These are phyloP conservation scores for Neopestalotiopsis clavispora DNA, from an alignment of 2,329 filamentous ascomycete genomes.

Conservation along the genomic window DNA sequence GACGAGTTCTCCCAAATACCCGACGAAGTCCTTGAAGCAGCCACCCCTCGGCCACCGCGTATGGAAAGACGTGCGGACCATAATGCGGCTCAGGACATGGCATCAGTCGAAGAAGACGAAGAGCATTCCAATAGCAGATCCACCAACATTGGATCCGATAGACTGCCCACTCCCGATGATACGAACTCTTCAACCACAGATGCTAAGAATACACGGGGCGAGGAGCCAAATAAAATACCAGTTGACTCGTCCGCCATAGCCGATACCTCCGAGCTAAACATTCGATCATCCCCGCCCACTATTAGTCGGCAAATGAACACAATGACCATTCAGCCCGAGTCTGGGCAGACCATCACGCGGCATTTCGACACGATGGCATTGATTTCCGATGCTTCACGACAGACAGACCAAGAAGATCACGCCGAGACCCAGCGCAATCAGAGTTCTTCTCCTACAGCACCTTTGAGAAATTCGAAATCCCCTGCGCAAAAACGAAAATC, in stretches of 20 bases:
- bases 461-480: conserved; percentile 8
- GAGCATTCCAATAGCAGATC: conserved; percentile 35
- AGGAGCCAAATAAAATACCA: conserved; percentile 23
- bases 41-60: conserved; percentile 45
- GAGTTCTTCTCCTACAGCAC: conserved; percentile 12
- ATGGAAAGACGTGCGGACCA: conserved; percentile 7
- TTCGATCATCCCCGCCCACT: conserved; percentile 41
- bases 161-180: conserved; percentile 59
- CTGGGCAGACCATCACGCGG: conserved; percentile 3
- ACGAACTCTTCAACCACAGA: conserved; percentile 44
- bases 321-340: conserved; percentile 20
- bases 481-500: conserved; percentile 9
- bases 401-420: conserved; percentile 1
- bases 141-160: conserved; percentile 43
- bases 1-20: conserved; percentile 65
- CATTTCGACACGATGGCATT: conserved; percentile 15
- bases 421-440: conserved; percentile 10
- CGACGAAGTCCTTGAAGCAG: conserved; percentile 53
- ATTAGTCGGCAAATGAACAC: conserved; percentile 2
- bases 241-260: conserved; percentile 20
- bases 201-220: conserved; percentile 32
- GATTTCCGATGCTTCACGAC: conserved; percentile 16
- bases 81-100: conserved; percentile 13
- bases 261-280: conserved; percentile 27
- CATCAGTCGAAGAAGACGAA: conserved; percentile 16